Base-by-base conservation (phyloP, 2,329 filamentous ascomycete species). In the Blastomyces gilchristii region DNA sequence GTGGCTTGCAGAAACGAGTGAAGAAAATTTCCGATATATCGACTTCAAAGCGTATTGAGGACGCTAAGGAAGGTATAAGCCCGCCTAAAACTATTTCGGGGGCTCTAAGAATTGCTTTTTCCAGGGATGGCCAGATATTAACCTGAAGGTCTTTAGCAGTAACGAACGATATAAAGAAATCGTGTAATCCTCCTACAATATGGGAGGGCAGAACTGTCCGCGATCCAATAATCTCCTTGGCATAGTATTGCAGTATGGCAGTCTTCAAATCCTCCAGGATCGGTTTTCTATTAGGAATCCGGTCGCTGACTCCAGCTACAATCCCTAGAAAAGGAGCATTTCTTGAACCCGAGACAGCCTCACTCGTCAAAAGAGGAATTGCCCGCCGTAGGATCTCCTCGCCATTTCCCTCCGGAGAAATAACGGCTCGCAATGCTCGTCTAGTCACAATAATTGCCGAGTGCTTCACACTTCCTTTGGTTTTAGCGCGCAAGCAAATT, bases 21-120 rank as follows among this genome's bases (percentile, higher is more conserved):
- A 83, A 82, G 22, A 97, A 80, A 4, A 89, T 78, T 47, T 85
- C 83, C 9, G 93, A 93, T 22, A 97, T 81, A 70, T 99, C 93
- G 68, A 94, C 82, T 6, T 79, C 78, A 37, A 78, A 72, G 0
- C 91, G 86, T 7, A 99, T 78, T 37, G 90, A 85, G 9, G 81
- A 75, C 64, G 95, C 81, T 56, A 97, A 80, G 14, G 88, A 85
- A 6, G 87, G 84, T 59, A 97, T 78, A 31, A 97, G 81, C 66
- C 91, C 88, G 68, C 88, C 86, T 37, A 97, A 80, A 16, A 96
- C 86, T 53, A 97, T 87, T 76, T 99, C 94, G 0, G 94, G 95
- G 8, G 93, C 88, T 72, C 95, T 85, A 56, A 99, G 78, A 62
- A 99, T 82, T 6, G 89, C 87, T 77, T 96, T 97, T 72, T 99